Conservation (phyloP, 805 yeast species). For the Starmerella cellae region DNA sequence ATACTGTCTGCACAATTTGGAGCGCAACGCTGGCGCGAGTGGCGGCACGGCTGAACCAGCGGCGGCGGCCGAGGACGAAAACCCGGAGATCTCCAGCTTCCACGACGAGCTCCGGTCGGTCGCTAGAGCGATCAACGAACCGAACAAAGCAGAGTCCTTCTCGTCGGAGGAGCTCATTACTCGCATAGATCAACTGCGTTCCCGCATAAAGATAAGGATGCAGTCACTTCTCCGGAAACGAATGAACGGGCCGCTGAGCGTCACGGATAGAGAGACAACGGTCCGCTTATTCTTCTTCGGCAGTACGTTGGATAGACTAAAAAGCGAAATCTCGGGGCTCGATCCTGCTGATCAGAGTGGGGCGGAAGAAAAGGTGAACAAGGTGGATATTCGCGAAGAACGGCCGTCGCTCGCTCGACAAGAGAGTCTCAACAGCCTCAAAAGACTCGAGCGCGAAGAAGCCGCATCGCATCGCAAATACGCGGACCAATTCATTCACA, state of each 20-base stretch:
- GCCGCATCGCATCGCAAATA: slow-evolving; percentile 88
- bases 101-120: slow-evolving; percentile 15
- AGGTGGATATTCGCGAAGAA: slow-evolving; percentile 16
- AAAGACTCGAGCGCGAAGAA: slow-evolving; percentile 75
- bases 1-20: slow-evolving; percentile 65
- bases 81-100: slow-evolving; percentile 15
- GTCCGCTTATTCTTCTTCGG: slow-evolving; percentile 20
- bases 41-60: not conserved
- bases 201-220: slow-evolving; percentile 15
- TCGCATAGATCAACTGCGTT: slow-evolving; percentile 17
- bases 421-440: slow-evolving; percentile 27
- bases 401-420: slow-evolving; percentile 21
- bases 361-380: slow-evolving; percentile 17
- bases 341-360: not conserved
- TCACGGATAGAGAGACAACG: slow-evolving; percentile 19
- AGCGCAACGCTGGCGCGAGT: slow-evolving; percentile 28
- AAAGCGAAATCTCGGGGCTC: slow-evolving; percentile 11
- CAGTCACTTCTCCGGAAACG: slow-evolving; percentile 17
- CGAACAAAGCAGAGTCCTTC: not conserved
- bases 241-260: slow-evolving; percentile 14
- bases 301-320: slow-evolving; percentile 18
- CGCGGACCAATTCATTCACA: slow-evolving; percentile 19
- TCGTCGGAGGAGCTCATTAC: slow-evolving; percentile 4
- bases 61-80: slow-evolving; percentile 6
- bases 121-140: slow-evolving; percentile 6